Base-by-base conservation (phyloP, 179 eudicot species). In the Silene coronaria region DNA sequence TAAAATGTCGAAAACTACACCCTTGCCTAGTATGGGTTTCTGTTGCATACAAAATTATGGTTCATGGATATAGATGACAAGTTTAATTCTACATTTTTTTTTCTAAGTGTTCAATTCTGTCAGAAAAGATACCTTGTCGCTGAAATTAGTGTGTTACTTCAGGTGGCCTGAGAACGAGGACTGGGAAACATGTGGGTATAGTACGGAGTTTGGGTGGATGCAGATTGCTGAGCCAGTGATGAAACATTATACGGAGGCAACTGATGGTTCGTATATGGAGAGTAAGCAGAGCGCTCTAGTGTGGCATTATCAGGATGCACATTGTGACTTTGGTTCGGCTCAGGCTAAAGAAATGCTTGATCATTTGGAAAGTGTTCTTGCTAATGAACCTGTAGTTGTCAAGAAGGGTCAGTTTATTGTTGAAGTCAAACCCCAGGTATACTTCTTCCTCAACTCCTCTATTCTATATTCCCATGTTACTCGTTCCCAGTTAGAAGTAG, bases 331-430 rank as follows among this genome's bases (percentile, higher is more conserved):
- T 75, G 98, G 98, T 7, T 89, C 85, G 76, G 80, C 92, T 72
- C 95, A 93, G 85, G 96, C 98, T 67, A 93, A 93, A 81, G 98
- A 93, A 84, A 80, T 93, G 90, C 86, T 91, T 74, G 98, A 93
- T 86, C 97, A 93, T 86, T 84, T 93, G 5, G 97, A 93, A 82
- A 91, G 93, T 73, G 98, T 93, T 71, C 70, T 91, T 67, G 88
- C 96, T 60, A 91, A 92, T 81, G 97, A 92, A 75, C 96, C 94
- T 66, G 94, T 92, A 28, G 90, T 90, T 62, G 98, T 87, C 71
- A 93, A 90, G 82, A 93, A 91, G 84, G 98, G 98, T 34, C 91
- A 90, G 80, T 82, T 75, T 74, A 93, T 93, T 60, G 91, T 91
- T 5, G 98, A 93, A 90, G 97, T 93, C 55, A 91, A 91, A 75